These are phyloP conservation scores for Aspergillus udagawae DNA, from an alignment of 2,329 filamentous ascomycete genomes.

Conservation along the genomic window DNA sequence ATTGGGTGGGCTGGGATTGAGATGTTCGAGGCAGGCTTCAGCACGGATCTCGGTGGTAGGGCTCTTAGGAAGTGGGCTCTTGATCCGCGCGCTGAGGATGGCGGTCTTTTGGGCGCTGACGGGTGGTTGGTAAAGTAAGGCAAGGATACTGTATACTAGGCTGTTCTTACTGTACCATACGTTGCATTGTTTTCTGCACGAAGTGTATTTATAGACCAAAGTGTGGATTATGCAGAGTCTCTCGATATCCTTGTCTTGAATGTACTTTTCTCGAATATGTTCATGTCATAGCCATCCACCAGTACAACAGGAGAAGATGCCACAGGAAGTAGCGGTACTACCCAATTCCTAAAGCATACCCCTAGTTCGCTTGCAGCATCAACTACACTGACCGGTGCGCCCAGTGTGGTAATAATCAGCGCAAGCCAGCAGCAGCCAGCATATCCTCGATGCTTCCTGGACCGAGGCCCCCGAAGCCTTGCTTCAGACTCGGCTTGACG, in stretches of 20 bases:
- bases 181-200: neutral
- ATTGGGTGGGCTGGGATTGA: constrained; percentile 91
- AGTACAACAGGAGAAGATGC: neutral
- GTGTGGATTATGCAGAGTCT: neutral
- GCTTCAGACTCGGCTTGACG: neutral
- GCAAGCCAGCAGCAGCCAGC: neutral
- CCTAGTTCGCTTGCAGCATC: neutral
- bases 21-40: constrained; percentile 79
- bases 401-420: neutral
- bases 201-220: neutral
- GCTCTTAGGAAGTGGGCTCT: constrained; percentile 70
- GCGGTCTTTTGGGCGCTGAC: constrained; percentile 62
- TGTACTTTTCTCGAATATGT: neutral
- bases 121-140: constrained; percentile 45
- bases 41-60: constrained; percentile 56
- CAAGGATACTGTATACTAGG: neutral
- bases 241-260: neutral
- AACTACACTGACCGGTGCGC: neutral
- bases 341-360: neutral
- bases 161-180: constrained; percentile 2
- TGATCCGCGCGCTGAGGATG: constrained; percentile 57
- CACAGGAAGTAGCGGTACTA: neutral
- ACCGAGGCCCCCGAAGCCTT: neutral
- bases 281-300: neutral
- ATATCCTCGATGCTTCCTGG: neutral